These are phyloP conservation scores for Coemansia nantahalensis DNA, from an alignment of 192 early-diverging fungal species.

Conservation along the genomic window DNA sequence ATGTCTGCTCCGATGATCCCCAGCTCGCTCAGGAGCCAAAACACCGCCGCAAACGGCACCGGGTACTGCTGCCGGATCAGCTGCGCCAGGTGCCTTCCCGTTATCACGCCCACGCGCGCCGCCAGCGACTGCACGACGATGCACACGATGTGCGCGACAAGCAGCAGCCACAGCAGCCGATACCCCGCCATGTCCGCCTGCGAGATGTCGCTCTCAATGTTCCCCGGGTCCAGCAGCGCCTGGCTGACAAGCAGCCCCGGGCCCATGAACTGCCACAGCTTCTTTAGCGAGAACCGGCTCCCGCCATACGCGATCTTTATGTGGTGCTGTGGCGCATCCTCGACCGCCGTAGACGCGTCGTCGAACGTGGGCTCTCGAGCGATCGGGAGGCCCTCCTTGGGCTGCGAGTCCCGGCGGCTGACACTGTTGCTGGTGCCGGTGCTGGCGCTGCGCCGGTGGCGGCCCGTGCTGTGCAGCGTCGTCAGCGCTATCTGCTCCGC, in stretches of 20 bases:
- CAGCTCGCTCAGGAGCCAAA: constrained; percentile 64
- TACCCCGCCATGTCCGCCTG: constrained; percentile 63
- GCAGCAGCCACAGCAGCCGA: constrained; percentile 62
- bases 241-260: constrained; percentile 61
- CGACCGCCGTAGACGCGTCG: constrained; percentile 32
- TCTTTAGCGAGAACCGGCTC: constrained; percentile 55
- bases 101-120: constrained; percentile 63
- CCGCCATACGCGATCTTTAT: constrained; percentile 39
- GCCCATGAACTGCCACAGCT: constrained; percentile 62
- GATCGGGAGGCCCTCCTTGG: background rate
- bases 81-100: constrained; percentile 65
- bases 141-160: constrained; percentile 62
- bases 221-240: constrained; percentile 70
- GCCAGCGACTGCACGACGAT: constrained; percentile 64
- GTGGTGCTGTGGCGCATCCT: constrained; percentile 27
- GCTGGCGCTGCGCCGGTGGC: constrained; percentile 2
- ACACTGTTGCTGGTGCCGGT: constrained; percentile 8
- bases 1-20: constrained; percentile 73
- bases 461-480: constrained; percentile 1
- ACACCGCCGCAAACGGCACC: constrained; percentile 40
- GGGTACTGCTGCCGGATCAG: constrained; percentile 54
- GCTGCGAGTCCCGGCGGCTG: background rate
- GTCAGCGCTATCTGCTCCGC: constrained; percentile 26
- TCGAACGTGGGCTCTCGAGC: constrained; percentile 18
- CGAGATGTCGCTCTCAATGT: constrained; percentile 71